phyloP scores from a whole-genome alignment of 306 rosid species.

The Vicia sativa region DNA sequence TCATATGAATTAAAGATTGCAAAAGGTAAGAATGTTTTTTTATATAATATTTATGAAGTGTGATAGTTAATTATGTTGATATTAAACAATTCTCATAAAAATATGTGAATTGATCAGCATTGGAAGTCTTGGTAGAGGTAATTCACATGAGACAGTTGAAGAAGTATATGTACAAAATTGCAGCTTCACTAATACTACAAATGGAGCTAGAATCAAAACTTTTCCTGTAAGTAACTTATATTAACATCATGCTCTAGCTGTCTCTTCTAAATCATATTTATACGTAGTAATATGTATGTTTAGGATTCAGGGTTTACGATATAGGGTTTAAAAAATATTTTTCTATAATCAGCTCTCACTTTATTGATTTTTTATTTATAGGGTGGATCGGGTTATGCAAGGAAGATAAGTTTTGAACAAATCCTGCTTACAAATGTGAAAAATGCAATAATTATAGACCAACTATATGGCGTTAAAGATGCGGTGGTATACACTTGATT shows the following conservation, averaged over 20 bases:
- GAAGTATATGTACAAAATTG: constrained; percentile 42
- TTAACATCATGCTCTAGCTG: too few species aligned
- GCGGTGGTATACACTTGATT: constrained; percentile 4
- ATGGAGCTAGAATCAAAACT: constrained; percentile 59
- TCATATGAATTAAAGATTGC: too few species aligned
- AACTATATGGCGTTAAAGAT: not conserved
- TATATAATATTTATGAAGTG: too few species aligned
- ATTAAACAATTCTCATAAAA: not conserved
- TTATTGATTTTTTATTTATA: not conserved
- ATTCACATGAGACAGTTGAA: constrained; percentile 9
- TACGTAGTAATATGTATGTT: too few species aligned
- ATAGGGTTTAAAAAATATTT: too few species aligned
- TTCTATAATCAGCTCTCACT: too few species aligned
- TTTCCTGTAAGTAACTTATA: constrained; percentile 16
- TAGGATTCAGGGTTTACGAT: too few species aligned
- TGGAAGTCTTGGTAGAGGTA: constrained; percentile 51
- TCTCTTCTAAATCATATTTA: too few species aligned
- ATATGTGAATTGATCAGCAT: constrained; percentile 35
- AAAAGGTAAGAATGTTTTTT: too few species aligned
- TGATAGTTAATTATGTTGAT: not conserved
- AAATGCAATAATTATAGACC: constrained; percentile 47
- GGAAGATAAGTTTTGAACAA: constrained; percentile 42
- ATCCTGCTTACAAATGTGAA: not conserved
- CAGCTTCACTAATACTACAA: constrained; percentile 33
- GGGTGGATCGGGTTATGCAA: constrained; percentile 58